phyloP scores from a whole-genome alignment of 495 filamentous ascomycete genomes.

The Clavariopsis aquatica region DNA sequence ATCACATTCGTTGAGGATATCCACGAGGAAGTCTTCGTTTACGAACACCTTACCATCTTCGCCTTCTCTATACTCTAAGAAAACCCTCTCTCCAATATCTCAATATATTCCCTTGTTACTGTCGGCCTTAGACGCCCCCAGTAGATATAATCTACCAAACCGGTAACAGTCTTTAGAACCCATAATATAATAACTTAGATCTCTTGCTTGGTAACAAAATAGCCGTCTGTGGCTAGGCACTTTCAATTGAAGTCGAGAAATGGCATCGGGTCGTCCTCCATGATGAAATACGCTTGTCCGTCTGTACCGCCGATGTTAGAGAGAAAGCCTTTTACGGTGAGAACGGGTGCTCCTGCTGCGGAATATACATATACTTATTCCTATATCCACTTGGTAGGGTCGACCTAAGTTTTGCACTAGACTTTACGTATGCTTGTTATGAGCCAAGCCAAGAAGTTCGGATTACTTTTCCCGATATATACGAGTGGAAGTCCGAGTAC shows the following conservation, averaged over 20 bases:
- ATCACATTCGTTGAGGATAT: too few relatives aligned
- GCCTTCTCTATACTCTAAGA: constrained; percentile 42
- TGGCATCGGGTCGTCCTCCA: constrained; percentile 32
- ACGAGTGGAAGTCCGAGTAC: constrained; percentile 36
- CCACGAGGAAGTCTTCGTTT: too few relatives aligned
- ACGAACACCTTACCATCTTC: constrained; percentile 32
- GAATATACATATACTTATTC: constrained; percentile 17
- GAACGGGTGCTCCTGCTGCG: constrained; percentile 20
- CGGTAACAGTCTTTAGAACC: constrained; percentile 32
- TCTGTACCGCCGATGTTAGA: constrained; percentile 10
- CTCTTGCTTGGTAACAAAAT: constrained; percentile 30
- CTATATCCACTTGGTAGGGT: constrained; percentile 38
- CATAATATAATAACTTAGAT: constrained; percentile 34
- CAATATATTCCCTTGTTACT: constrained; percentile 30
- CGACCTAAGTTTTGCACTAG: constrained; percentile 39
- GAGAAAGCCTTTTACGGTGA: constrained; percentile 18
- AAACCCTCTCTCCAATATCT: constrained; percentile 33
- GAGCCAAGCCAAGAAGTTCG: constrained; percentile 21
- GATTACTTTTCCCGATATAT: constrained; percentile 39
- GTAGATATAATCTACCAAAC: constrained; percentile 36
- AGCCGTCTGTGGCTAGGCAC: constrained; percentile 34
- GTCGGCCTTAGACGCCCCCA: constrained; percentile 33
- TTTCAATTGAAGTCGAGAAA: constrained; percentile 41
- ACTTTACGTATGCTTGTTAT: constrained; percentile 29
- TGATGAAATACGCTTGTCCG: constrained; percentile 42